Evolutionary conservation across 1,139 yeast genomes (phyloP), one percentile per base, ranked within the genome.

Genomic region (Wickerhamomyces sp.): DNA sequence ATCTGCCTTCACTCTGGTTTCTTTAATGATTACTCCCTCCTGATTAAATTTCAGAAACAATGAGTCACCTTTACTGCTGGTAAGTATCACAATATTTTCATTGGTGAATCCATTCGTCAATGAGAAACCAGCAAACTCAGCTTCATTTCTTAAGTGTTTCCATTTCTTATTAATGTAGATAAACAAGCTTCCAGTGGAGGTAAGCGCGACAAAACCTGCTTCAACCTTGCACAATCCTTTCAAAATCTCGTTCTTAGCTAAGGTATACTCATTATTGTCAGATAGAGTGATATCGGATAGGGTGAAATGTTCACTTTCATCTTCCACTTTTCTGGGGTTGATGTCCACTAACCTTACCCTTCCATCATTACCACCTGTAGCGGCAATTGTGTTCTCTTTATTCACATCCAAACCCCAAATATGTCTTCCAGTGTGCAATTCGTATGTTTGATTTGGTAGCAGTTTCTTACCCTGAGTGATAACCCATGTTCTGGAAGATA

Each of bases 281-380:
- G 66, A 45, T 7, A 24, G 14, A 15, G 28, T 26, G 15, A 76
- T 67, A 10, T 58, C 60, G 1, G 52, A 47, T 15, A 70, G 35
- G 2, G 67, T 53, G 51, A 68, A 67, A 9, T 49, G 48, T 4
- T 44, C 41, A 17, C 58, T 55, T 33, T 56, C 57, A 28, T 58
- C 50, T 4, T 48, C 60, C 28, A 40, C 49, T 43, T 47, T 59
- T 43, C 19, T 54, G 44, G 42, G 52, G 49, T 38, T 54, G 48
- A 84, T 57, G 53, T 82, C 83, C 52, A 81, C 78, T 6, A 84
- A 47, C 41, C 86, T 68, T 3, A 89, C 63, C 48, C 86, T 73
- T 1, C 97, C 97, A 59, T 89, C 97, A 35, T 95, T 92, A 29
- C 97, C 97, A 32, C 95, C 90, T 14, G 90, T 81, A 1, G 78